Evolutionary conservation across 2,329 filamentous ascomycete species (phyloP).

Genomic region (Ascochyta lentis): DNA sequence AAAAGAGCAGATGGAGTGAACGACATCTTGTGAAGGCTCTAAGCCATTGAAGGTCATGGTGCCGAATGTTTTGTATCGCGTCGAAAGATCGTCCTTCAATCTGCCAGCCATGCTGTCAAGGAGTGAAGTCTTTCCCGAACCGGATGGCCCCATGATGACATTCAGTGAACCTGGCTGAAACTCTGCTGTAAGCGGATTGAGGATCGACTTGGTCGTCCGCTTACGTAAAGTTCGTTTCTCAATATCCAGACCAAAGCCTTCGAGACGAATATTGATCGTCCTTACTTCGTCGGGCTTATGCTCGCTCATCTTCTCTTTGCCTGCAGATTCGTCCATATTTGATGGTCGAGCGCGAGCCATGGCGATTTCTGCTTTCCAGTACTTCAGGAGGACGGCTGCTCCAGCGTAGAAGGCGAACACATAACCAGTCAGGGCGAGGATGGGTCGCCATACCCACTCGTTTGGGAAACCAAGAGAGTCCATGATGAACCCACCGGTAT

Average conservation of each 20-base stretch:
- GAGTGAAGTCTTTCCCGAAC: conserved; percentile 77
- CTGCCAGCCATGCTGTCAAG: conserved; percentile 75
- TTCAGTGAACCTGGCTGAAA: conserved; percentile 75
- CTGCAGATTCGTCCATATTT: conserved; percentile 67
- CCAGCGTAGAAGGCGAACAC: conserved; percentile 67
- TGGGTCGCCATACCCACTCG: conserved; percentile 72
- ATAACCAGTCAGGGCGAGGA: conserved; percentile 68
- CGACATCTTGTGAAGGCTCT: conserved; percentile 69
- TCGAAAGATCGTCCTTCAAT: conserved; percentile 66
- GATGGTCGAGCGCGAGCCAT: conserved; percentile 67
- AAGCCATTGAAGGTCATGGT: conserved; percentile 74
- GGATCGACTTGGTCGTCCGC: conserved; percentile 60
- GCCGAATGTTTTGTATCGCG: conserved; percentile 67
- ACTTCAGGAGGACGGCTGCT: conserved; percentile 68
- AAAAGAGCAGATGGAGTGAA: conserved; percentile 76
- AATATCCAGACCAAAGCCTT: conserved; percentile 68
- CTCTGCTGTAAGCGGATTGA: conserved; percentile 69
- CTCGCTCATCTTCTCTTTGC: conserved; percentile 72
- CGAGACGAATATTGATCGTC: conserved; percentile 69
- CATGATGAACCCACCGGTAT: conserved; percentile 74
- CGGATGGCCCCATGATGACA: conserved; percentile 81
- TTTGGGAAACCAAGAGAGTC: conserved; percentile 70
- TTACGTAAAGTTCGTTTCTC: conserved; percentile 65
- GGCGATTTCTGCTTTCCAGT: conserved; percentile 71
- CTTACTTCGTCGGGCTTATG: conserved; percentile 62